Evolutionary conservation across 768 basidiomycete species (phyloP), one percentile per base, ranked within the genome.

Genomic region (Suillus paluster): DNA sequence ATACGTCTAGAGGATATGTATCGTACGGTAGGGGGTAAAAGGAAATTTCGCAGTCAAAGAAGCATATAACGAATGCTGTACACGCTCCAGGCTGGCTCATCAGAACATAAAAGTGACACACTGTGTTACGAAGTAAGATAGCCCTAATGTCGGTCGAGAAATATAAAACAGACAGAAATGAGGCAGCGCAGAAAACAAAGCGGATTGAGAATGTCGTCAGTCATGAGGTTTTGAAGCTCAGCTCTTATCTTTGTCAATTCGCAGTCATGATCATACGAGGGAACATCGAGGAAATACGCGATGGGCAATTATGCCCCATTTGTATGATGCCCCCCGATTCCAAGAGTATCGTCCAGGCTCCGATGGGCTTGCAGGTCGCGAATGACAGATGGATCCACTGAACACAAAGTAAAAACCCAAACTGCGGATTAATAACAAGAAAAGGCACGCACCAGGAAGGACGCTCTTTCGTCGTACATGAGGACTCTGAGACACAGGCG

Each of bases 381-480:
- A 66, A 96, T 78, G 33, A 97, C 94, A 52, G 87, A 86, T 2
- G 95, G 93, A 76, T 96, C 95, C 70, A 96, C 92, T 92, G 75
- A 49, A 65, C 65, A 70, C 45, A 63, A 36, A 60, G 60, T 63
- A 61, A 67, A 65, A 72, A 63, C 55, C 58, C 59, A 41, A 55
- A 57, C 59, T 46, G 60, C 36, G 34, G 50, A 39, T 34, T 33
- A 36, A n/a, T 59, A 53, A 59, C 1, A 58, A 48, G 52, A 67
- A 63, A 66, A 53, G 46, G 33, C 48, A 61, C 61, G 66, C 74
- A 93, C 93, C 90, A 79, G 95, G 96, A 64, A 98, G 82, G 52
- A 97, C 95, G 70, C 94, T 97, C 82, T 95, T 97, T 75, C 97
- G 85, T 68, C 97, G 88, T 38, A 96, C 87, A 77, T 99, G 97